phyloP scores from a whole-genome alignment of 495 filamentous ascomycete species.

The Aspergillus heteromorphus region DNA sequence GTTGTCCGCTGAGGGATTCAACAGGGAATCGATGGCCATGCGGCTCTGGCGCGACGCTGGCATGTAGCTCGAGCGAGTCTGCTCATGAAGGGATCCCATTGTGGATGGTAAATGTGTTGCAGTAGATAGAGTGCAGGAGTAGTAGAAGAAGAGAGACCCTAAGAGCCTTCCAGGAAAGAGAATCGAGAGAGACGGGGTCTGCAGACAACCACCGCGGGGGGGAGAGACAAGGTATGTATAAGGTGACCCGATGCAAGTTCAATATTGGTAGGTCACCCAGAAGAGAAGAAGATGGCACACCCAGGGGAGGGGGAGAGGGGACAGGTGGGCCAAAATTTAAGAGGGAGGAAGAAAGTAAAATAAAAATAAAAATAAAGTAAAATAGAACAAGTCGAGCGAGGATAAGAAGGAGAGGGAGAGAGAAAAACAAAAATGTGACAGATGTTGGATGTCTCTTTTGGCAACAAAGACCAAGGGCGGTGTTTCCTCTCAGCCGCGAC shows the following conservation, averaged over 20 bases:
- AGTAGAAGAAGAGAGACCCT: neutral
- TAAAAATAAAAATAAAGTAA: neutral
- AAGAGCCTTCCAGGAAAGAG: too few species aligned
- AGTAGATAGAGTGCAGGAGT: neutral
- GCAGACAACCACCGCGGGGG: neutral
- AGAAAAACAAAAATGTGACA: neutral
- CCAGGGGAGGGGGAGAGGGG: neutral
- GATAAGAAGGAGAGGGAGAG: neutral
- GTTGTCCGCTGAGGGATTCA: conserved; percentile 27
- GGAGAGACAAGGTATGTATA: neutral
- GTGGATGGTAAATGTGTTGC: neutral
- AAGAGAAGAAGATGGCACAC: neutral
- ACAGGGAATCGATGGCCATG: conserved; percentile 38
- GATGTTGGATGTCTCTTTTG: neutral
- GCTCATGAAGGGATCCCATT: conserved; percentile 16
- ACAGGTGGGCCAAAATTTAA: neutral
- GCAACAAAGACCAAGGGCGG: neutral
- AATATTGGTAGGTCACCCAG: neutral
- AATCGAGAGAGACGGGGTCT: too few species aligned
- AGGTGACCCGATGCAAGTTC: neutral
- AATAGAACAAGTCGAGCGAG: neutral
- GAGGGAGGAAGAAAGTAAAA: neutral
- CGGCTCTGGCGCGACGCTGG: conserved; percentile 27
- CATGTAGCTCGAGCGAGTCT: conserved; percentile 15
- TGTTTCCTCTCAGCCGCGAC: neutral